Percentiles rank a stretch among this genome's conserved stretches.
These are phyloP conservation scores for Anthracocystis setariae DNA, from an alignment of 1,284 basidiomycete genomes.

Conservation along the genomic window DNA sequence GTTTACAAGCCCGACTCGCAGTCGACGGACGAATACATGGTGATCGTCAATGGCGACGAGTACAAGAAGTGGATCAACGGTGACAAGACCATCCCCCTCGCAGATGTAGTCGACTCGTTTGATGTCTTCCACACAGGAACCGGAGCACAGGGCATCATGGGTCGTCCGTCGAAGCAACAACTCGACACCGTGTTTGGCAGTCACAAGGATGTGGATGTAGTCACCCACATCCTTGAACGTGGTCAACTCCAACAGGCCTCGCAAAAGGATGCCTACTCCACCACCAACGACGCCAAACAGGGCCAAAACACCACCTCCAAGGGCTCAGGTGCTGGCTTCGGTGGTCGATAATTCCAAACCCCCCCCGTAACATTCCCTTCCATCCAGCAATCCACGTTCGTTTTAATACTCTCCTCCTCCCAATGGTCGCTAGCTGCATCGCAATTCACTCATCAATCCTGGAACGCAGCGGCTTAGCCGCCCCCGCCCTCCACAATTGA, in stretches of 20 bases:
- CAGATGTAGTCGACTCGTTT: constrained; percentile 68
- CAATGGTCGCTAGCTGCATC: too few relatives aligned
- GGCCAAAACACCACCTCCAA: constrained; percentile 35
- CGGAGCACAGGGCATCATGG: constrained; percentile 68
- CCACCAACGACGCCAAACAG: constrained; percentile 59
- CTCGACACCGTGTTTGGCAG: constrained; percentile 67
- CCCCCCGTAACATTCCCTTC: not conserved
- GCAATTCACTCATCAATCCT: too few relatives aligned
- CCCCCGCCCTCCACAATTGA: too few relatives aligned
- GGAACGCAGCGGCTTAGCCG: too few relatives aligned
- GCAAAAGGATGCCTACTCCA: constrained; percentile 54
- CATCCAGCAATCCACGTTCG: too few relatives aligned
- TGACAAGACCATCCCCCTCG: constrained; percentile 68
- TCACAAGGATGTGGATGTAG: constrained; percentile 65
- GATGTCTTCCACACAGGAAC: constrained; percentile 68
- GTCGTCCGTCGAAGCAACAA: constrained; percentile 67
- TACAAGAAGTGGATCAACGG: constrained; percentile 68
- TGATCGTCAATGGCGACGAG: constrained; percentile 66
- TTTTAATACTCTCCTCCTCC: too few relatives aligned
- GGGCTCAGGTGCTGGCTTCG: constrained; percentile 40
- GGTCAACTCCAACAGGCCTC: constrained; percentile 60
- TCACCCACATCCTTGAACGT: constrained; percentile 63
- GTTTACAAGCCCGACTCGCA: constrained; percentile 67
- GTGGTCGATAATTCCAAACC: constrained; percentile 44
- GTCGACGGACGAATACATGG: constrained; percentile 68